These are phyloP conservation scores for Fusarium bulbicola DNA, from an alignment of 2,329 filamentous ascomycete species.

Conservation along the genomic window DNA sequence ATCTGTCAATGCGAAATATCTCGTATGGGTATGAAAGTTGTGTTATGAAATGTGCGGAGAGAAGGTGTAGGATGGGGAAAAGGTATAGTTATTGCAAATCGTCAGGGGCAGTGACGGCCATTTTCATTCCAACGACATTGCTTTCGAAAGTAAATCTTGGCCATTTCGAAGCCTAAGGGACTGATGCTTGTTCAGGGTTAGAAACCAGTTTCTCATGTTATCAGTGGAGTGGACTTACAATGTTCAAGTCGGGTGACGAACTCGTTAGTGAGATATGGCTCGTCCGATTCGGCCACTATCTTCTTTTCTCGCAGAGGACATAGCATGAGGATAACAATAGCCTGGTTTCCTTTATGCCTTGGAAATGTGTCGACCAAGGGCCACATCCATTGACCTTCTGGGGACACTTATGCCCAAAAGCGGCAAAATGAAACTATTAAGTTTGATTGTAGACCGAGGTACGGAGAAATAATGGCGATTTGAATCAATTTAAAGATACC, in stretches of 20 bases:
- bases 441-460: background rate
- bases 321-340: background rate
- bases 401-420: background rate
- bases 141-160: background rate
- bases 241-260: background rate
- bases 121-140: background rate
- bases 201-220: background rate
- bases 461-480: background rate
- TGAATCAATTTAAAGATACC: background rate
- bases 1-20: conserved; percentile 17
- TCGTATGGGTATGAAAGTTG: conserved; percentile 33
- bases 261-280: background rate
- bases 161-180: background rate
- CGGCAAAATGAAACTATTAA: background rate
- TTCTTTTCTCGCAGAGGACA: background rate
- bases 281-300: background rate
- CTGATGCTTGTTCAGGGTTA: background rate
- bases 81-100: conserved; percentile 46
- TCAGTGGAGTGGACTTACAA: background rate
- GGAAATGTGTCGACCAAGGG: background rate
- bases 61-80: conserved; percentile 42
- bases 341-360: background rate
- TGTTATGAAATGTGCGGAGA: conserved; percentile 42
- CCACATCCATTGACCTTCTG: background rate
- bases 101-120: conserved; percentile 36